Evolutionary conservation across 2,329 filamentous ascomycete species (phyloP).

Genomic region (Cordyceps tenuipes): DNA sequence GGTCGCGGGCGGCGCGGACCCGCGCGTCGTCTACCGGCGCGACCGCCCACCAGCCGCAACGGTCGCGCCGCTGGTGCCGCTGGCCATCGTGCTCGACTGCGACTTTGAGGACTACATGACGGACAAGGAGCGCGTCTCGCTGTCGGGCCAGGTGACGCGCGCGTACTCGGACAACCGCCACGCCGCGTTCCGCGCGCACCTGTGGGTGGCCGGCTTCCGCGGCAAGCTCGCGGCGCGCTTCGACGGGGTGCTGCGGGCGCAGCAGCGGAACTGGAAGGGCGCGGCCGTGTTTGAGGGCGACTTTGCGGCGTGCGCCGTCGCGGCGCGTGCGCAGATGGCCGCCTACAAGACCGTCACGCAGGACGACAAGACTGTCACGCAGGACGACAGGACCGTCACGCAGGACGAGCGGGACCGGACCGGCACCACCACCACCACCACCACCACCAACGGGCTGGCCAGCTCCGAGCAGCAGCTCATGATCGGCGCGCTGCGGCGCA

Average conservation of each 20-base stretch:
- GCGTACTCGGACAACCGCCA: slow-evolving; percentile 82
- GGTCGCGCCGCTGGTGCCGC: slow-evolving; percentile 59
- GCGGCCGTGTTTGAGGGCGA: slow-evolving; percentile 66
- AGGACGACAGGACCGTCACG: too few relatives aligned
- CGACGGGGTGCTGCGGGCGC: slow-evolving; percentile 61
- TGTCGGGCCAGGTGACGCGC: slow-evolving; percentile 75
- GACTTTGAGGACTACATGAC: slow-evolving; percentile 86
- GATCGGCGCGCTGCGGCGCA: slow-evolving; percentile 46
- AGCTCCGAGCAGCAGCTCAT: slow-evolving; percentile 49
- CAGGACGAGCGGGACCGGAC: neutral
- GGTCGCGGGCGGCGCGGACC: slow-evolving; percentile 40
- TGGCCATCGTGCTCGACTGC: slow-evolving; percentile 83
- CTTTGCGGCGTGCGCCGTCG: slow-evolving; percentile 59
- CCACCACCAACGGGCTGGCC: too few relatives aligned
- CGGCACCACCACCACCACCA: neutral
- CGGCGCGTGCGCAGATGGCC: slow-evolving; percentile 61
- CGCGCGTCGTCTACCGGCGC: slow-evolving; percentile 23
- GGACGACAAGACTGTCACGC: too few relatives aligned
- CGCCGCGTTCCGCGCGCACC: slow-evolving; percentile 57
- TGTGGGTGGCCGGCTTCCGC: slow-evolving; percentile 71
- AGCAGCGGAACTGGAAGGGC: slow-evolving; percentile 72
- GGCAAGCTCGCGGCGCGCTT: slow-evolving; percentile 70
- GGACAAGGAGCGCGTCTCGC: slow-evolving; percentile 74
- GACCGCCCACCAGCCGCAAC: slow-evolving; percentile 27
- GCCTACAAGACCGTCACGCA: slow-evolving; percentile 23